Evolutionary conservation across 805 yeast genomes (phyloP).

Genomic region (Candida methanosorbosa): DNA sequence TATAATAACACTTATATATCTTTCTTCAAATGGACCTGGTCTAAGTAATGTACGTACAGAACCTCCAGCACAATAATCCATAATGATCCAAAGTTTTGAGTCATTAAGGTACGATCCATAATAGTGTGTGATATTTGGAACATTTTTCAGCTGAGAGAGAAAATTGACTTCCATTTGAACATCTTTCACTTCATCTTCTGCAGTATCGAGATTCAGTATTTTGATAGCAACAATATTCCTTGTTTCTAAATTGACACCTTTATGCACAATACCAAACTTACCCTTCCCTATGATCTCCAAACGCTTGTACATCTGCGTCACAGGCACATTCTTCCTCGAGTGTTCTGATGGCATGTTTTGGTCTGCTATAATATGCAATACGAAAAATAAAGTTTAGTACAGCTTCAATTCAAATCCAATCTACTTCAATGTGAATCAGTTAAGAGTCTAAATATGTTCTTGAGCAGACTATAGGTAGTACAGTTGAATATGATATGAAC

Average conservation of each 20-base stretch:
- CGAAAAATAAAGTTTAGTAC: no score
- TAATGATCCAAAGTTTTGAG: constrained; percentile 68
- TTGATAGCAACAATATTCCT: constrained; percentile 86
- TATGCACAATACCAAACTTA: constrained; percentile 93
- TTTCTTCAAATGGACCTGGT: constrained; percentile 85
- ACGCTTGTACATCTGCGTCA: constrained; percentile 47
- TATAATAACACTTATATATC: constrained; percentile 71
- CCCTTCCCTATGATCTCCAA: constrained; percentile 94
- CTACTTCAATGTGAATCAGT: no score
- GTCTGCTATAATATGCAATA: no score
- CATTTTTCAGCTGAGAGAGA: constrained; percentile 69
- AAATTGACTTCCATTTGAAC: constrained; percentile 91
- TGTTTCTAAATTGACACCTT: constrained; percentile 64
- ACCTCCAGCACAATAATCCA: constrained; percentile 98
- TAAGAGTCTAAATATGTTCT: no score
- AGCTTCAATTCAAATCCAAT: neutral
- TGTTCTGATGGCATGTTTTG: no score
- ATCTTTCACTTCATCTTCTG: constrained; percentile 88
- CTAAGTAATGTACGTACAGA: constrained; percentile 76
- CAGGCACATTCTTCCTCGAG: neutral
- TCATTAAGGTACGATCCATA: constrained; percentile 73
- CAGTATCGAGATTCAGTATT: constrained; percentile 84
- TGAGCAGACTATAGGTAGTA: no score
- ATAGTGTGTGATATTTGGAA: constrained; percentile 90
- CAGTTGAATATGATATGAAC: no score